Base-by-base conservation (phyloP, 495 filamentous ascomycete species). In the Talaromyces adpressus region DNA sequence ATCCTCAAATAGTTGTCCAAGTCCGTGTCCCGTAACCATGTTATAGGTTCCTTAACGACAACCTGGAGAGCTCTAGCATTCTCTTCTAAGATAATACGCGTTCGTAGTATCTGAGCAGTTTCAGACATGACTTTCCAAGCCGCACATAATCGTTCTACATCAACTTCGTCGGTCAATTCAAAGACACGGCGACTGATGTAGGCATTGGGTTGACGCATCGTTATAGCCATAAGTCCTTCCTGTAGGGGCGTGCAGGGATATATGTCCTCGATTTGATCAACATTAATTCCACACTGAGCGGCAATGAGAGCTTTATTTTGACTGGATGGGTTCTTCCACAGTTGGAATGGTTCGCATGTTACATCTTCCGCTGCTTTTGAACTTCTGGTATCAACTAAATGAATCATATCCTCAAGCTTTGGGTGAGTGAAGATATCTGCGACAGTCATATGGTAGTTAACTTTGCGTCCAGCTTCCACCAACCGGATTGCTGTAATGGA, bases 161-260 rank as follows among this genome's bases (percentile, higher is more conserved):
- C 69, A 14, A 79, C 61, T 5, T 59, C 53, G 0, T 39, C 34
- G 3, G 72, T 65, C 7, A 84, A 53, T 4, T 59, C 22, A 59
- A 69, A 76, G 0, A 72, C 63, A 23, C 63, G 61, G 51, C 69
- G 72, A 11, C 68, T 65, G 0, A 77, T 65, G 36, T 81, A 82
- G 0, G 68, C 49, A 9, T 70, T 72, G 6, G 66, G 54, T 0
- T 65, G 57, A 32, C 71, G 71, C 32, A 64, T 65, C 0, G 83
- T 79, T 5, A 84, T 66, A 0, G 79, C 78, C 71, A 87, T 78
- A 14, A 88, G 69, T 0, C 81, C 85, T 66, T 84, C 84, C 68
- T 88, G 86, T 6, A 88, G 63, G 3, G 85, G 78, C 0, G 83
- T 87, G 70, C 84, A 86, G 6, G 85, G 83, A 63, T 84, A 87